Percentiles rank a stretch among this genome's conserved stretches.
phyloP scores from a whole-genome alignment of 805 yeast genomes.

The Kurtzmaniella fragi region DNA sequence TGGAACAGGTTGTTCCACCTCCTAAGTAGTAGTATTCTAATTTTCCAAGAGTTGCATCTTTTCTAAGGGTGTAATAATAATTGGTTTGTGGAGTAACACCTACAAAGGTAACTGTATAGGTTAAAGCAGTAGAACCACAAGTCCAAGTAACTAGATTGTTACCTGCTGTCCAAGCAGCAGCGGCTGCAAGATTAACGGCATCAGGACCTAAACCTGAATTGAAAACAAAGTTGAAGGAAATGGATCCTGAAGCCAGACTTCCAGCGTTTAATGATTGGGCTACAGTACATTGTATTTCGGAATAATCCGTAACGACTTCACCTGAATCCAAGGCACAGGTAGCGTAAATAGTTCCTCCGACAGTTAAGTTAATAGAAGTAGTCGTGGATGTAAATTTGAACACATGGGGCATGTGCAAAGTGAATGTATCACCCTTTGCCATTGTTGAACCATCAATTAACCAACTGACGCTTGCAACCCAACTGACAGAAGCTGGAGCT shows the following conservation, averaged over 20 bases:
- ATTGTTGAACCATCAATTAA: constrained; percentile 9
- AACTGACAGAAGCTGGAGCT: constrained; percentile 2
- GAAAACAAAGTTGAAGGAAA: background rate
- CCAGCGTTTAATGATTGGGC: background rate
- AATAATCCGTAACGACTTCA: constrained; percentile 3
- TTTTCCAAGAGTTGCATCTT: too few species aligned
- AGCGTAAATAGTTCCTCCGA: constrained; percentile 5
- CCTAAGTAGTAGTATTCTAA: too few species aligned
- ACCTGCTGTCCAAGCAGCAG: constrained; percentile 7
- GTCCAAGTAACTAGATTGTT: constrained; percentile 11
- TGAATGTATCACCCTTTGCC: constrained; percentile 22
- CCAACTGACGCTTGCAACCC: constrained; percentile 20
- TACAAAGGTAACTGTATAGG: constrained; percentile 8
- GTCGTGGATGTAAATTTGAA: constrained; percentile 14
- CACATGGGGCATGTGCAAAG: constrained; percentile 21
- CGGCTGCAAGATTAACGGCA: constrained; percentile 6
- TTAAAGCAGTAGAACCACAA: constrained; percentile 12
- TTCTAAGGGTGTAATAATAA: too few species aligned
- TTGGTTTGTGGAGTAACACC: background rate
- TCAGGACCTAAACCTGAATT: constrained; percentile 4
- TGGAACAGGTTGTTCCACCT: constrained; percentile 7
- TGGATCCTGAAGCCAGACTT: background rate
- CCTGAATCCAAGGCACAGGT: constrained; percentile 7
- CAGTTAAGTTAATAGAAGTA: constrained; percentile 7
- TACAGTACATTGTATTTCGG: background rate